Evolutionary conservation across 805 yeast genomes (phyloP).

Genomic region (Saccharomycopsis sp.): DNA sequence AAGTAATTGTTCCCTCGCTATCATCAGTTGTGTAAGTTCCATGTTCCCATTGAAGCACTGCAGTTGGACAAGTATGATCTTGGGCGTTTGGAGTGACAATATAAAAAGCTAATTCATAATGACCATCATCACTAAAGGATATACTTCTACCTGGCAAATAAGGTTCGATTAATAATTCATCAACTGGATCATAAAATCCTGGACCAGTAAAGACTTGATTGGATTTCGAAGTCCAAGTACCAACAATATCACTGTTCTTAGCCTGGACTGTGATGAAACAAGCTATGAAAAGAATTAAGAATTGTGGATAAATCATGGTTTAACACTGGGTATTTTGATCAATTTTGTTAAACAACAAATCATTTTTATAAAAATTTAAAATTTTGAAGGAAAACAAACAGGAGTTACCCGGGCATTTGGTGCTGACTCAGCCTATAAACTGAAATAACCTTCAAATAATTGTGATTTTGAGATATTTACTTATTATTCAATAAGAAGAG

Average conservation of each 20-base stretch:
- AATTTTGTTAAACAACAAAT: too few relatives aligned
- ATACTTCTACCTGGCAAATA: slow-evolving; percentile 89
- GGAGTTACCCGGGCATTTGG: too few relatives aligned
- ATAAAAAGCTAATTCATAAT: slow-evolving; percentile 82
- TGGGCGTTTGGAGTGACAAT: slow-evolving; percentile 60
- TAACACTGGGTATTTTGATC: not conserved
- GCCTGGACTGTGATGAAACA: not conserved
- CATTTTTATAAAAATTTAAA: too few relatives aligned
- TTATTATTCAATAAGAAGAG: too few relatives aligned
- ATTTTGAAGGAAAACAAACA: too few relatives aligned
- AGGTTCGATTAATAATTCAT: slow-evolving; percentile 90
- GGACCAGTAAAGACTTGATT: slow-evolving; percentile 96
- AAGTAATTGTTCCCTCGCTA: slow-evolving; percentile 51
- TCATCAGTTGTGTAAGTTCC: slow-evolving; percentile 58
- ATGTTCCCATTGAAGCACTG: slow-evolving; percentile 78
- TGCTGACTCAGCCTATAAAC: too few relatives aligned
- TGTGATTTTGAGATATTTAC: too few relatives aligned
- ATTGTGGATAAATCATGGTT: not conserved
- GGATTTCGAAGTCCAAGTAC: slow-evolving; percentile 94
- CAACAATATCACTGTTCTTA: slow-evolving; percentile 27
- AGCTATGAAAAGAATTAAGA: not conserved
- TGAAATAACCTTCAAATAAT: too few relatives aligned
- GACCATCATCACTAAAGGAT: slow-evolving; percentile 89
- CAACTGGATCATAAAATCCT: slow-evolving; percentile 90
- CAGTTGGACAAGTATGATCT: slow-evolving; percentile 76